These are phyloP conservation scores for Psophocarpus tetragonolobus DNA, from an alignment of 306 rosid genomes.

Conservation along the genomic window DNA sequence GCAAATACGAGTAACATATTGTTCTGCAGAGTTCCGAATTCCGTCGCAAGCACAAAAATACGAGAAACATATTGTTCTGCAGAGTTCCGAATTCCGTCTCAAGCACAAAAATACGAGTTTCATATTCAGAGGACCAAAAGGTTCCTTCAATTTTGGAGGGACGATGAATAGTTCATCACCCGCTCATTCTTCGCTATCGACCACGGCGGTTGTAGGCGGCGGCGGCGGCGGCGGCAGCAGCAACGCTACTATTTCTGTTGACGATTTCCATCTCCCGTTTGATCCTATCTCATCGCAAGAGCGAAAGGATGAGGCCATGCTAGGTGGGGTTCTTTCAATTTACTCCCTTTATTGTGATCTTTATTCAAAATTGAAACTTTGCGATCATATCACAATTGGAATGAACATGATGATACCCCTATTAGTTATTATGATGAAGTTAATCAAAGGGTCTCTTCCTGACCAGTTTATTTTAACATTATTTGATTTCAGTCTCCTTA, in stretches of 20 bases:
- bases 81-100: not conserved
- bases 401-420: not conserved
- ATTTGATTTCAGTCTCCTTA: not conserved
- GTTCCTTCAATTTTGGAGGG: not conserved
- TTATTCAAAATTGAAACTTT: not conserved
- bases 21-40: not conserved
- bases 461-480: not conserved
- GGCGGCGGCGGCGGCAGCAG: conserved; percentile 49
- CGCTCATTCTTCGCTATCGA: conserved; percentile 76
- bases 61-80: too few species aligned
- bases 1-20: too few species aligned
- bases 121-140: not conserved
- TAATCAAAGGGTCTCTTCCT: not conserved
- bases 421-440: not conserved
- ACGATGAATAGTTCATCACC: conserved; percentile 77
- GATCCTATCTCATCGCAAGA: conserved; percentile 70
- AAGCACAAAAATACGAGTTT: not conserved
- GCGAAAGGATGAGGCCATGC: conserved; percentile 81
- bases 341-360: not conserved
- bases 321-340: conserved; percentile 37
- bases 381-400: not conserved
- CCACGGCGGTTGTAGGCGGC: conserved; percentile 70
- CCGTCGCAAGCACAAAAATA: too few species aligned
- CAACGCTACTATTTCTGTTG: conserved; percentile 56
- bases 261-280: conserved; percentile 60